Percentiles rank a stretch among this genome's conserved stretches.
Evolutionary conservation across 2,329 filamentous ascomycete genomes (phyloP).

Genomic region (Dothideomycetes sp.): DNA sequence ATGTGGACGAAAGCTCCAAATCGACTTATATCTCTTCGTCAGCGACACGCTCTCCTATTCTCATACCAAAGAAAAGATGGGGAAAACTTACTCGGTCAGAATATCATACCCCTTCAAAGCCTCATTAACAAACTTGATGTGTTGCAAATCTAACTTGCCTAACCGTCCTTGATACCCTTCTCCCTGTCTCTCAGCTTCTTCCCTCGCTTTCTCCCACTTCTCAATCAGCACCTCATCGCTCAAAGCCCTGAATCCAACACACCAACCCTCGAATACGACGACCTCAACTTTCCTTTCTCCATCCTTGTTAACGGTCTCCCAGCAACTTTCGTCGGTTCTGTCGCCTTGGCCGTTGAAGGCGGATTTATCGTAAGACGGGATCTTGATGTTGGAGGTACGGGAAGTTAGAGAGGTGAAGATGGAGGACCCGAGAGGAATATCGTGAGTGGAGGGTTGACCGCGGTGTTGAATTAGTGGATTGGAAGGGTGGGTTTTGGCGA

Average conservation of each 20-base stretch:
- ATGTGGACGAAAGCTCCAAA: slow-evolving; percentile 58
- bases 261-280: slow-evolving; percentile 85
- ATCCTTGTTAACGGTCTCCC: slow-evolving; percentile 50
- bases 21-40: too few species aligned
- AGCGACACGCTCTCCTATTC: too few species aligned
- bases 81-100: slow-evolving; percentile 42
- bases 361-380: slow-evolving; percentile 80
- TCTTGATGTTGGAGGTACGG: slow-evolving; percentile 42
- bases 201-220: slow-evolving; percentile 43
- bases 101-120: slow-evolving; percentile 49
- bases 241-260: slow-evolving; percentile 68
- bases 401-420: slow-evolving; percentile 54
- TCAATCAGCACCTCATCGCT: slow-evolving; percentile 44
- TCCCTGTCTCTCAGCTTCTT: slow-evolving; percentile 38
- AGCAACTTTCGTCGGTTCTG: slow-evolving; percentile 52
- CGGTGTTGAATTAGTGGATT: slow-evolving; percentile 74
- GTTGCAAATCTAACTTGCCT: slow-evolving; percentile 45
- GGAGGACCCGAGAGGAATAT: slow-evolving; percentile 53
- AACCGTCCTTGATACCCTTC: slow-evolving; percentile 43
- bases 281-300: slow-evolving; percentile 43
- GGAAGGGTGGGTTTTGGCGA: slow-evolving; percentile 55
- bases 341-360: slow-evolving; percentile 68
- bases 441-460: slow-evolving; percentile 78
- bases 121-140: slow-evolving; percentile 51
- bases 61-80: too few species aligned